phyloP scores from a whole-genome alignment of 768 basidiomycete species.

The Hirschioporus abietinus region DNA sequence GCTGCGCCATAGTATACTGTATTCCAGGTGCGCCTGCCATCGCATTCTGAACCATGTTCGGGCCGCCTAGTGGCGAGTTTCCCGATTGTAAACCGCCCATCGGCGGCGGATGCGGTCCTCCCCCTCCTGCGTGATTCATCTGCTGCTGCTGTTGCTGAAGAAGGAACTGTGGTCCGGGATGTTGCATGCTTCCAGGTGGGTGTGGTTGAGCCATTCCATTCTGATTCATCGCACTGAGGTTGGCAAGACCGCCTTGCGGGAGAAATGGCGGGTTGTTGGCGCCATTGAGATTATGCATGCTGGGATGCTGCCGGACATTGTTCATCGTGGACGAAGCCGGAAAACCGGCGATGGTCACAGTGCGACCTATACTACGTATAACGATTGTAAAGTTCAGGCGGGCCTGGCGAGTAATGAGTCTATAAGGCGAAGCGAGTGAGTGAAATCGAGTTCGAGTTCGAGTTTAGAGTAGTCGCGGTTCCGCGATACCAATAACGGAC shows the following conservation, averaged over 20 bases:
- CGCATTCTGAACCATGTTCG: conserved; percentile 16
- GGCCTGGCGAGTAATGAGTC: neutral
- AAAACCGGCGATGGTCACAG: neutral
- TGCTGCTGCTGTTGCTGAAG: conserved; percentile 23
- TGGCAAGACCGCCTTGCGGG: neutral
- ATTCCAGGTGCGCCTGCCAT: conserved; percentile 25
- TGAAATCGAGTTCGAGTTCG: neutral
- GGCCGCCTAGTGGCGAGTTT: conserved; percentile 11
- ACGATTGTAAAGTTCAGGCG: too few relatives aligned
- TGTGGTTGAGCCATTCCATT: conserved; percentile 24
- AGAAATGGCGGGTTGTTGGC: neutral
- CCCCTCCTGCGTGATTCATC: conserved; percentile 12
- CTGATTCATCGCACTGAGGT: neutral
- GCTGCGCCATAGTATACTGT: conserved; percentile 21
- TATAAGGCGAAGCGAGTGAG: neutral
- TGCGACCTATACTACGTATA: neutral
- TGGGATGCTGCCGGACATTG: neutral
- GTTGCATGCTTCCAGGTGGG: conserved; percentile 30
- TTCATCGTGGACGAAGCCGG: neutral
- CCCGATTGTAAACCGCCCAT: conserved; percentile 11
- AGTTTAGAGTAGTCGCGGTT: neutral
- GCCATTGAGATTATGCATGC: conserved; percentile 10
- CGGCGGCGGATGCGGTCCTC: conserved; percentile 22
- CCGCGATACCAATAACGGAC: neutral
- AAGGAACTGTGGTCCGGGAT: conserved; percentile 31